Evolutionary conservation across 805 yeast species (phyloP), one percentile per base, ranked within the genome.

Genomic region (Candida ficus): DNA sequence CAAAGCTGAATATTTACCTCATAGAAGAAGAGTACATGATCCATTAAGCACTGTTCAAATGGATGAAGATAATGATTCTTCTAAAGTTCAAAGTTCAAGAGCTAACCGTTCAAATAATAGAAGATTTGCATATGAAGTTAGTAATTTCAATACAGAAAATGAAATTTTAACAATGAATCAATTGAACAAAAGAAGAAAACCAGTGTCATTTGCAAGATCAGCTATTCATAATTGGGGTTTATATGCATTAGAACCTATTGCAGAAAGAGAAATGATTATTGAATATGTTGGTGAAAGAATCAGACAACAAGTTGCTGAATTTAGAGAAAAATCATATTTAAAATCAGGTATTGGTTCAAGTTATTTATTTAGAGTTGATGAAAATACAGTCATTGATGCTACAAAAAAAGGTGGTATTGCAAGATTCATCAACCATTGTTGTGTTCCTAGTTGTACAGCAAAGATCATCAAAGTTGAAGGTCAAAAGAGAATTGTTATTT

Each of bases 161-260:
- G 97, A 88, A 53, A 73, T 86, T 6, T 66, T 90, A 50, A 82
- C 86, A 33, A 73, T 88, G 63, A 91, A 90, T 58, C 95, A 91
- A 47, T 73, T 91, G 52, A 85, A 87, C 49, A 89, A 87, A 57
- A 75, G 97, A 47, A 86, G 83, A 61, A 91, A 91, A 56, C 95
- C 96, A 0, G 97, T 91, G 8, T 83, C 93, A n/a, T 90, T 90
- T 69, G 97, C 97, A 0, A 71, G 98, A 39, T 89, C 97, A 3
- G 95, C 97, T 0, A 93, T 93, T 55, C 99, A 93, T 61, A 88
- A 91, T 56, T 93, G 99, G 99, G 99, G 99, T 0, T 66, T 93
- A 29, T 93, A 89, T 63, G 99, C 99, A 0, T 66, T 86, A 54
- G 98, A 93, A 55, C 95, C 95, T 2, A 93, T 93, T 56, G 85